A percentile compares a stretch with the other conserved stretches of the same genome.
Conservation (phyloP, 768 basidiomycete genomes). For the Boletus coccyginus region DNA sequence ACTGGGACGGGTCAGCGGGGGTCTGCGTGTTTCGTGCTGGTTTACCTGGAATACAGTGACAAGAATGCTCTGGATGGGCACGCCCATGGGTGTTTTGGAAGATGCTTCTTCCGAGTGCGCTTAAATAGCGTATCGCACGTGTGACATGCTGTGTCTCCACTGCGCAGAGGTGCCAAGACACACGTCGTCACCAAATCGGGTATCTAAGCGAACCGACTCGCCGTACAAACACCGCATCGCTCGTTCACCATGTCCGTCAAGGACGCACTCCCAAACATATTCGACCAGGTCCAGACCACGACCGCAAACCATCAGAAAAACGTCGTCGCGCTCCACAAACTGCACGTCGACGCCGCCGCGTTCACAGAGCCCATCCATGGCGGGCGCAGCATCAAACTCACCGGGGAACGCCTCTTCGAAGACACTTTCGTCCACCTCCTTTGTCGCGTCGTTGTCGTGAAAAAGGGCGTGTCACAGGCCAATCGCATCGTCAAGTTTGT, state of each 20-base stretch:
- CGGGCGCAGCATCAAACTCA: constrained; percentile 51
- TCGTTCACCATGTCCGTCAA: constrained; percentile 23
- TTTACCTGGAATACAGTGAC: constrained; percentile 32
- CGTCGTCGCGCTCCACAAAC: constrained; percentile 73
- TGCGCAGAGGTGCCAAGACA: too few species aligned
- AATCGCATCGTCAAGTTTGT: constrained; percentile 83
- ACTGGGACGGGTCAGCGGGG: constrained; percentile 41
- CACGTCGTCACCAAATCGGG: too few species aligned
- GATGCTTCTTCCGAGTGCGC: too few species aligned
- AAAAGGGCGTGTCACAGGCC: constrained; percentile 75
- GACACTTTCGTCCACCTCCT: constrained; percentile 61
- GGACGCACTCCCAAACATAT: constrained; percentile 46
- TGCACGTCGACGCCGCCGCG: constrained; percentile 64
- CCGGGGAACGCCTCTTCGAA: constrained; percentile 78
- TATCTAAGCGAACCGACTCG: too few species aligned
- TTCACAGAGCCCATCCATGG: constrained; percentile 49
- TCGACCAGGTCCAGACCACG: constrained; percentile 74
- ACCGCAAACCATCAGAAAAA: constrained; percentile 89
- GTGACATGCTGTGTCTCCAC: too few species aligned
- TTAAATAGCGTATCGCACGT: too few species aligned
- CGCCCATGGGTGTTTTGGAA: too few species aligned
- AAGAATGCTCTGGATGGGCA: constrained; percentile 17
- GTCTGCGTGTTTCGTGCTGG: too few species aligned
- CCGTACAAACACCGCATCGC: too few species aligned
- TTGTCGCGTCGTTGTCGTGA: constrained; percentile 59